Evolutionary conservation across 768 basidiomycete species (phyloP), one percentile per base, ranked within the genome.

Genomic region (Nidularia pulvinata): DNA sequence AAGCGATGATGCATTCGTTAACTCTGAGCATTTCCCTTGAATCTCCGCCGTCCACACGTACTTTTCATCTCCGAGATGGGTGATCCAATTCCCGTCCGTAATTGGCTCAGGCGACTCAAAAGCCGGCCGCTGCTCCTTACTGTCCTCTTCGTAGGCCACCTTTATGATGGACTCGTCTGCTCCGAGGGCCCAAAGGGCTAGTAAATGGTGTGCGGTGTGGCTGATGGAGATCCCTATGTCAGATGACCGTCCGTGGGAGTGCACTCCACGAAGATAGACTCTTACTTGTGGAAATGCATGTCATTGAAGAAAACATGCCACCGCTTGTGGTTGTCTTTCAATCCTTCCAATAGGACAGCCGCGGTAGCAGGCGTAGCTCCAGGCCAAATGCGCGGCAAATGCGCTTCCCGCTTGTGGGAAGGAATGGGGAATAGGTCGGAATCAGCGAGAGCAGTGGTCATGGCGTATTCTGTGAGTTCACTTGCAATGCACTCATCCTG

Each of bases 151-250:
- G 58, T 78, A 80, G 6, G 66, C 74, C 7, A 69, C 69, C 33
- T 63, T 52, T 11, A 82, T 69, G 22, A 74, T 62, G 25, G 65
- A 55, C 1, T 61, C 65, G 55, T 74, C 67, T 0, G 79, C 87
- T 1, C 88, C 89, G 9, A 91, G 65, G 1, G 75, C 73, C 72
- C 83, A 89, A 2, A 84, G 74, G 5, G 85, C 83, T 22, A 86
- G 65, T 16, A 80, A 57, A 25, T 80, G 82, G 57, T 89, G 86
- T 4, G 80, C 69, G 34, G 78, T 67, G 67, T 89, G 88, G 57
- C 68, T 76, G 49, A 25, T 25, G 25, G 25, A 25, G 25, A 25
- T 25, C 25, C 4, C 5, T 10, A 19, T 66, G 43, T 19, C 11
- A 47, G 22, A 11, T 13, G 30, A 59, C 69, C 65, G 67, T 69